Conservation (phyloP, 257 asterid genomes). For the Oldenlandia corymbosa region DNA sequence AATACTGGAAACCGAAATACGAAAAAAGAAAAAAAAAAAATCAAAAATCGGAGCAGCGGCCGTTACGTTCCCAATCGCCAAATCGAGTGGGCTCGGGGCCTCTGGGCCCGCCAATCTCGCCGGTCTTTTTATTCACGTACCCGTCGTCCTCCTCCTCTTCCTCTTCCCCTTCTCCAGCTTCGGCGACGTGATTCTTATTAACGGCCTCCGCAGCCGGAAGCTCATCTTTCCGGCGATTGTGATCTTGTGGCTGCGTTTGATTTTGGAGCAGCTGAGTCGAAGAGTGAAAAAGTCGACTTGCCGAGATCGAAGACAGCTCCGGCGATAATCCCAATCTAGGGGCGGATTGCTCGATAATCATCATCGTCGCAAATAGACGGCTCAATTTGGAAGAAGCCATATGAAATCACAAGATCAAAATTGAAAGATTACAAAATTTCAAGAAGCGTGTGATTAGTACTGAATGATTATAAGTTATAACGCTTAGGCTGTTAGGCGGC, state of each 20-base stretch:
- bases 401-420: no score
- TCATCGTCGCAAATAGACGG: slow-evolving; percentile 30
- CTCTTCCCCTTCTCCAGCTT: slow-evolving; percentile 20
- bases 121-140: slow-evolving; percentile 42
- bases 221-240: slow-evolving; percentile 7
- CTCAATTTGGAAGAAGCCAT: slow-evolving; percentile 53
- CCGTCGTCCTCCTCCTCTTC: no score
- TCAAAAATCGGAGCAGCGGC: slow-evolving; percentile 85
- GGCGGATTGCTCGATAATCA: slow-evolving; percentile 29
- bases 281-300: slow-evolving; percentile 38
- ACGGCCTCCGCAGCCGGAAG: slow-evolving; percentile 12
- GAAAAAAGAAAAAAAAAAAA: background rate
- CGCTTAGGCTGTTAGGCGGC: no score
- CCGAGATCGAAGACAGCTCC: slow-evolving; percentile 16
- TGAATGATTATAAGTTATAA: no score
- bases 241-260: slow-evolving; percentile 27
- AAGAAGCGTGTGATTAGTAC: no score
- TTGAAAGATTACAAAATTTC: no score
- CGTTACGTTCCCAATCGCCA: slow-evolving; percentile 88
- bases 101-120: slow-evolving; percentile 78
- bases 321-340: slow-evolving; percentile 7
- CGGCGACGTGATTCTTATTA: slow-evolving; percentile 20
- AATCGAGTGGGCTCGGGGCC: slow-evolving; percentile 93
- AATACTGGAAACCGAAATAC: background rate
- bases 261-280: slow-evolving; percentile 37